Conservation (phyloP, 208 protist species). For the Porcisia deanei region DNA sequence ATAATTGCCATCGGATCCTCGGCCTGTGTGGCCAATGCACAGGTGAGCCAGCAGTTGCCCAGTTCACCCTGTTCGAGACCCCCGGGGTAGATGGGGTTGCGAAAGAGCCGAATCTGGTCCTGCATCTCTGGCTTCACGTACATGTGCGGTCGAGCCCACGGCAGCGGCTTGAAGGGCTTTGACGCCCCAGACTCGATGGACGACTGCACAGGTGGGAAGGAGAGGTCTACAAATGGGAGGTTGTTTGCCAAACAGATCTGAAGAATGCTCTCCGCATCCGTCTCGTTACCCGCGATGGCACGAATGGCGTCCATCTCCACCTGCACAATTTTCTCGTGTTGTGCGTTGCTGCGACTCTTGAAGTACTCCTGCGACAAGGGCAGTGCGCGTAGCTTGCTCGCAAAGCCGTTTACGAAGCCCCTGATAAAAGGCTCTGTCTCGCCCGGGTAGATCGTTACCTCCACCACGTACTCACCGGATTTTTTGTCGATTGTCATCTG, state of each 20-base stretch:
- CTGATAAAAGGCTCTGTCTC: conserved; percentile 84
- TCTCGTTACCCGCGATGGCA: conserved; percentile 45
- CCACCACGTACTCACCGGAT: conserved; percentile 56
- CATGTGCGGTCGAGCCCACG: conserved; percentile 75
- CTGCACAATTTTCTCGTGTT: conserved; percentile 41
- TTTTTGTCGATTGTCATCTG: conserved; percentile 30
- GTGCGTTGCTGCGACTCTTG: conserved; percentile 34
- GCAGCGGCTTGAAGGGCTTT: conserved; percentile 50
- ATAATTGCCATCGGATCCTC: conserved; percentile 57
- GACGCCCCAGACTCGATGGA: conserved; percentile 46
- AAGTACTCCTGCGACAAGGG: conserved; percentile 77
- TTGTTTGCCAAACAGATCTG: conserved; percentile 51
- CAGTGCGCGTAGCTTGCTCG: conserved; percentile 66
- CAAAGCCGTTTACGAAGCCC: conserved; percentile 86
- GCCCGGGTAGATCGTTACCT: conserved; percentile 70
- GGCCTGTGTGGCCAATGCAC: conserved; percentile 65
- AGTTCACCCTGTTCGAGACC: conserved; percentile 76
- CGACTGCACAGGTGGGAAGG: conserved; percentile 66
- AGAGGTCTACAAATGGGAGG: conserved; percentile 76
- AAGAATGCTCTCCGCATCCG: conserved; percentile 46
- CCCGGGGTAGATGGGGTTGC: conserved; percentile 58
- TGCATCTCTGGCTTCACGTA: conserved; percentile 58
- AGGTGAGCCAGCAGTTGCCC: conserved; percentile 88
- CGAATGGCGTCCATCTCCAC: conserved; percentile 60
- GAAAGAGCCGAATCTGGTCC: conserved; percentile 84